Evolutionary conservation across 257 asterid genomes (phyloP).

Genomic region (Rehmannia glutinosa): DNA sequence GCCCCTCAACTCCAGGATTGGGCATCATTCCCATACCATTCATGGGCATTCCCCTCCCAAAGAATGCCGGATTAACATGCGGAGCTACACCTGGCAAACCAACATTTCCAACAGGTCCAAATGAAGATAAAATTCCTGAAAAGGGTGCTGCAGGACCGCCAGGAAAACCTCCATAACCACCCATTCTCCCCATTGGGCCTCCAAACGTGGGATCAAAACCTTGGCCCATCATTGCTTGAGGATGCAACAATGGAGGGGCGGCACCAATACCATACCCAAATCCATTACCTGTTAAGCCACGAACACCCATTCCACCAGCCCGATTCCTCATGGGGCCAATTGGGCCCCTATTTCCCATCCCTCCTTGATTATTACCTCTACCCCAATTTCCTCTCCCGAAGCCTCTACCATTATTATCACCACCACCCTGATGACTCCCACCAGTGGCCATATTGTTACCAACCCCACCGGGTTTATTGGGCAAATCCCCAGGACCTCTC

Average conservation of each 20-base stretch:
- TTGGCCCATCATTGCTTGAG: conserved; percentile 77
- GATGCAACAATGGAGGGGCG: conserved; percentile 65
- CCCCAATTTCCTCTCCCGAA: conserved; percentile 82
- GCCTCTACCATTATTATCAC: conserved; percentile 46
- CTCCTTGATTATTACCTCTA: conserved; percentile 42
- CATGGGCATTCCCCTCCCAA: conserved; percentile 82
- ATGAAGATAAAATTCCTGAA: conserved; percentile 51
- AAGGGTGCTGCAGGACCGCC: conserved; percentile 70
- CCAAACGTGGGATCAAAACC: conserved; percentile 85
- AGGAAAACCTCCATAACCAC: conserved; percentile 70
- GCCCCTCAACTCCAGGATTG: conserved; percentile 56
- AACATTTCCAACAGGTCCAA: conserved; percentile 69
- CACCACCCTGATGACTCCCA: conserved; percentile 37
- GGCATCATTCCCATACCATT: conserved; percentile 86
- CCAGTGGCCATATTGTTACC: conserved; percentile 35
- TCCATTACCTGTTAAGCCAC: conserved; percentile 65
- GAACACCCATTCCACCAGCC: conserved; percentile 64
- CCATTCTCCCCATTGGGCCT: conserved; percentile 86
- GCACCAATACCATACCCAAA: conserved; percentile 67
- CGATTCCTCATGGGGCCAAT: conserved; percentile 45
- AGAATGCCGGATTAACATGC: conserved; percentile 82
- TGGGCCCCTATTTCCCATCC: conserved; percentile 40
- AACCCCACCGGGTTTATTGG: conserved; percentile 38
- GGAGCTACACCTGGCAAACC: conserved; percentile 88
- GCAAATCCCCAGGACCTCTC: conserved; percentile 55